Percentiles rank a stretch among this genome's conserved stretches.
phyloP scores from a whole-genome alignment of 306 rosid genomes.

The Potentilla sterilis region DNA sequence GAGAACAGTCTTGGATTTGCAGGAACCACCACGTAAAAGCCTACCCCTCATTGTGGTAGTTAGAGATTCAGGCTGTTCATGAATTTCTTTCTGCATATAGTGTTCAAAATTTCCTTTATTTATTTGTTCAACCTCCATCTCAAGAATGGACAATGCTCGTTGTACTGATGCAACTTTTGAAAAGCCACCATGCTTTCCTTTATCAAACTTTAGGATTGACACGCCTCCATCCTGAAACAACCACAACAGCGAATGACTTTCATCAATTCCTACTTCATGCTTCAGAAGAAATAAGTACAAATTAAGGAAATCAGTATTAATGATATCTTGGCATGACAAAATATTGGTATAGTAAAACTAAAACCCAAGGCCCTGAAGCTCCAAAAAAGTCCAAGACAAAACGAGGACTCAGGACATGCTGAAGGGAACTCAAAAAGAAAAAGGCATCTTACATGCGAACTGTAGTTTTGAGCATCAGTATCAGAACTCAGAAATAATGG shows the following conservation, averaged over 20 bases:
- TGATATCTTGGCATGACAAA: neutral
- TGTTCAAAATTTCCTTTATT: constrained; percentile 90
- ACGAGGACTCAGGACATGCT: neutral
- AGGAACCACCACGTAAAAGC: constrained; percentile 71
- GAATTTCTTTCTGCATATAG: constrained; percentile 98
- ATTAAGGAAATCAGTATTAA: neutral
- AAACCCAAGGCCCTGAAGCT: neutral
- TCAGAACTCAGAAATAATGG: neutral
- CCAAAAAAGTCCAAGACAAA: neutral
- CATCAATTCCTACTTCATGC: constrained; percentile 1
- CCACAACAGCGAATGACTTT: constrained; percentile 5
- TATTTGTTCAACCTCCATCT: constrained; percentile 98
- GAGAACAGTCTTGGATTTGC: constrained; percentile 78
- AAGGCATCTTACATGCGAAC: neutral
- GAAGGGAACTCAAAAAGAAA: neutral
- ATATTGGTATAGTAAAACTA: neutral
- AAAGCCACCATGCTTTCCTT: constrained; percentile 55
- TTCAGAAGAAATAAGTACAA: neutral
- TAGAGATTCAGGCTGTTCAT: constrained; percentile 93
- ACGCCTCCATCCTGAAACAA: constrained; percentile 81
- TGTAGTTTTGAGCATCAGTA: neutral
- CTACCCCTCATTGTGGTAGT: constrained; percentile 99
- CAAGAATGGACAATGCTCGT: constrained; percentile 92
- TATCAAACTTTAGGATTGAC: constrained; percentile 79
- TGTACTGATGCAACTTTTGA: constrained; percentile 78